Conservation (phyloP, 257 asterid genomes). For the Solanum lignicaule region DNA sequence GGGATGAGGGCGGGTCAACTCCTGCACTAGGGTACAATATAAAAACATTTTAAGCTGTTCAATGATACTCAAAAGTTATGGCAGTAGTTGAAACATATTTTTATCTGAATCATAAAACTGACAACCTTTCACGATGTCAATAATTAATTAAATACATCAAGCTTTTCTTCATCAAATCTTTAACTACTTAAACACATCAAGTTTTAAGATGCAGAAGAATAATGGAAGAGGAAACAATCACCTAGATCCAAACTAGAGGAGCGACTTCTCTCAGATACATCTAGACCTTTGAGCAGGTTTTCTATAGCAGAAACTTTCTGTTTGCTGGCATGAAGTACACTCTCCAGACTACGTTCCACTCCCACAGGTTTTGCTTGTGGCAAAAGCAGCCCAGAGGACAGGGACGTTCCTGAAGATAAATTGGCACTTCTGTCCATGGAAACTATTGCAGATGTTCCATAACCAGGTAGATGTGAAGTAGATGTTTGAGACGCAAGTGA, state of each 20-base stretch:
- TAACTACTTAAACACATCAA: not conserved
- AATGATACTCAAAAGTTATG: conserved; percentile 9
- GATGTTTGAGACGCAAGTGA: conserved; percentile 54
- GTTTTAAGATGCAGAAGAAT: not conserved
- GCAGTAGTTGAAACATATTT: not conserved
- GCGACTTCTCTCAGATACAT: conserved; percentile 62
- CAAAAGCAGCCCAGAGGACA: conserved; percentile 58
- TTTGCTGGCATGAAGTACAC: conserved; percentile 90
- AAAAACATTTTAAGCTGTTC: conserved; percentile 37
- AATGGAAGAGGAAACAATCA: conserved; percentile 31
- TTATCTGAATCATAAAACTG: not conserved
- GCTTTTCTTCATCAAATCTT: not conserved
- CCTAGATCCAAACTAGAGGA: conserved; percentile 99
- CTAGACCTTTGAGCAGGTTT: conserved; percentile 91
- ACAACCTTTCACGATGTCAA: not conserved
- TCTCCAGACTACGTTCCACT: conserved; percentile 89
- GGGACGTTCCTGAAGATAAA: conserved; percentile 55
- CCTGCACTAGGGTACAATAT: conserved; percentile 92
- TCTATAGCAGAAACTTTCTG: conserved; percentile 97
- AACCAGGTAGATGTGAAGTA: conserved; percentile 67
- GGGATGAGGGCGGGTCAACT: conserved; percentile 98
- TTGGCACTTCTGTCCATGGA: conserved; percentile 87
- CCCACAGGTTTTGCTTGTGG: conserved; percentile 70
- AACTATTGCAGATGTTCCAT: conserved; percentile 95
- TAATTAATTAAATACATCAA: not conserved